Evolutionary conservation across 2,329 filamentous ascomycete species (phyloP).

Genomic region (Ceratocystis alfenasii): DNA sequence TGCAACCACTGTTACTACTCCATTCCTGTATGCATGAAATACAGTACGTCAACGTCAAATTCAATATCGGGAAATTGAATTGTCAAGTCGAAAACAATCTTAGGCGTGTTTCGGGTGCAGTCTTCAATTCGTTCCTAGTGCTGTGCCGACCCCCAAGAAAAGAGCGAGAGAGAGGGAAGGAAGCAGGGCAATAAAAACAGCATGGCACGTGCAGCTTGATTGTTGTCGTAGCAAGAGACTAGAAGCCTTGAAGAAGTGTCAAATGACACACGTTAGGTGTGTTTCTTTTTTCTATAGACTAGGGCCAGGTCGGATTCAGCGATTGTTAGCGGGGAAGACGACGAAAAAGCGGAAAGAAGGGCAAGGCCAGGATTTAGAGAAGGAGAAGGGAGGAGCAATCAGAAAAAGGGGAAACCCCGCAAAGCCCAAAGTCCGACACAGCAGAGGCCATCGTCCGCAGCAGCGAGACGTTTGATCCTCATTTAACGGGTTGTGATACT

Average conservation of each 20-base stretch:
- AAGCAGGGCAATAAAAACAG: background rate
- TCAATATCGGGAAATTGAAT: background rate
- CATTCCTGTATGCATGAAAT: background rate
- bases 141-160: background rate
- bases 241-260: conserved; percentile 6
- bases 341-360: background rate
- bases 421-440: background rate
- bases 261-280: background rate
- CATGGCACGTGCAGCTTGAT: background rate
- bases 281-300: background rate
- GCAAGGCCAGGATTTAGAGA: background rate
- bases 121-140: background rate
- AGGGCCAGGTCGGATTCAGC: background rate
- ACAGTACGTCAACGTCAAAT: background rate
- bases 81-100: background rate
- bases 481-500: conserved; percentile 9
- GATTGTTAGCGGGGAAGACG: background rate
- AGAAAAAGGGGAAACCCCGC: background rate
- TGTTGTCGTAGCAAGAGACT: background rate
- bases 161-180: background rate
- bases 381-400: background rate
- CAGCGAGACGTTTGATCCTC: conserved; percentile 13
- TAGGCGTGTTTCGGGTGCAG: background rate
- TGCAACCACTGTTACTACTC: background rate
- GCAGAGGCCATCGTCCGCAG: background rate